phyloP scores from a whole-genome alignment of 345 rosid species.

The Ailanthus altissimus region DNA sequence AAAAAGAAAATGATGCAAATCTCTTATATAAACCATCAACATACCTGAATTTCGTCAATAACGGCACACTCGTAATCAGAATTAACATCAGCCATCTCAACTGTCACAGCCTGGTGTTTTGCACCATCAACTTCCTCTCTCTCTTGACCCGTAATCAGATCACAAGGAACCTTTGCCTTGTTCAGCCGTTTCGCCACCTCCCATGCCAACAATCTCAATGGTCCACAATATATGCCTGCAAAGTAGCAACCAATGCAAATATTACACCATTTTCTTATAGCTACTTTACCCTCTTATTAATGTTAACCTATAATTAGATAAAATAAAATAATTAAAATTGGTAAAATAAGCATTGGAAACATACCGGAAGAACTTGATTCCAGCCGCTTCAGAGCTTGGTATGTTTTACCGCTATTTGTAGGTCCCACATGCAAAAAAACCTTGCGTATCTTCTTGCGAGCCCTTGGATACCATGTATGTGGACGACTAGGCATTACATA shows the following conservation, averaged over 20 bases:
- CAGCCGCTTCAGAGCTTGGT: conserved; percentile 74
- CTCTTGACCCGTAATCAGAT: conserved; percentile 91
- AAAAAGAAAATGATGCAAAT: neutral
- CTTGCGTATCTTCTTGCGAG: conserved; percentile 78
- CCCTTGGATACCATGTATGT: conserved; percentile 83
- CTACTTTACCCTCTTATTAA: neutral
- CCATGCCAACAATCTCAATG: conserved; percentile 94
- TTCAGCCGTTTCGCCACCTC: conserved; percentile 87
- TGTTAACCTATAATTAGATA: neutral
- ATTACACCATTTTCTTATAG: neutral
- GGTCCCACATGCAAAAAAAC: conserved; percentile 91
- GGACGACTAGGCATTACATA: conserved; percentile 60
- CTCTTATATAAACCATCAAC: conserved; percentile 11
- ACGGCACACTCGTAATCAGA: conserved; percentile 75
- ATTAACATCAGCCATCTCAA: conserved; percentile 89
- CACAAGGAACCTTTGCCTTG: conserved; percentile 84
- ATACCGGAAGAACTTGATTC: conserved; percentile 81
- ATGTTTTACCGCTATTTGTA: conserved; percentile 92
- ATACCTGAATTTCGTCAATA: conserved; percentile 89
- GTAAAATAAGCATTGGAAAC: conserved; percentile 12
- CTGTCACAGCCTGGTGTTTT: conserved; percentile 86
- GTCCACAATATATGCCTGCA: conserved; percentile 94
- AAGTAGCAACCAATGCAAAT: conserved; percentile 19
- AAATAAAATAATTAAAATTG: neutral
- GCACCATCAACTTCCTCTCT: conserved; percentile 86